Conservation (phyloP, 352 stramenopile species). For the Aphanomyces stellatus region DNA sequence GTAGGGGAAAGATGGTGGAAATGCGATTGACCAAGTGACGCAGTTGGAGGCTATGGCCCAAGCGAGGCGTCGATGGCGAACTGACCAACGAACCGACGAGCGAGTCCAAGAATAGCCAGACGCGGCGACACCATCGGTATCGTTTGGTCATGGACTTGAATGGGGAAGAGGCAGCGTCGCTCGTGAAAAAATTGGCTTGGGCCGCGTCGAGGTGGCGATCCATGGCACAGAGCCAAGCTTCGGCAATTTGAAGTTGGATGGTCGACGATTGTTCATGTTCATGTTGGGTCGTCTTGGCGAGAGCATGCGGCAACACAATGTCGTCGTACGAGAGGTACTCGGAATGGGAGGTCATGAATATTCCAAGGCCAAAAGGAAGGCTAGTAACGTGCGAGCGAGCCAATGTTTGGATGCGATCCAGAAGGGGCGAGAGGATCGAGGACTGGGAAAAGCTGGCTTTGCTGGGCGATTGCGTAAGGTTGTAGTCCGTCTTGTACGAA, state of each 20-base stretch:
- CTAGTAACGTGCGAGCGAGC: slow-evolving; percentile 1
- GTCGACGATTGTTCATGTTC: slow-evolving; percentile 2
- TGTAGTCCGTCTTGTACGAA: no score
- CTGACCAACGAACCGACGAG: background rate
- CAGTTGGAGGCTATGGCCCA: background rate
- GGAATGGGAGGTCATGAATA: background rate
- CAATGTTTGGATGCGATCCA: no score
- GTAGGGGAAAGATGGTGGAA: background rate
- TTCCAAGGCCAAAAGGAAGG: slow-evolving; percentile 11
- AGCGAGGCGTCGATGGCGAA: background rate
- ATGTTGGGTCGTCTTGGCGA: background rate
- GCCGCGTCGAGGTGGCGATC: slow-evolving; percentile 6
- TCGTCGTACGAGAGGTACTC: slow-evolving; percentile 9
- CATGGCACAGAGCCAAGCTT: slow-evolving; percentile 13
- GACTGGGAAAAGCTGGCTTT: background rate
- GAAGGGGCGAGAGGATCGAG: no score
- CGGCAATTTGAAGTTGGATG: background rate
- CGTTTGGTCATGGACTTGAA: background rate
- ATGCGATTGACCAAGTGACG: slow-evolving; percentile 4
- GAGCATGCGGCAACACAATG: background rate
- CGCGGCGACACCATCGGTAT: background rate
- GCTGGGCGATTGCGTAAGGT: background rate
- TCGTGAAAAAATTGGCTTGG: background rate
- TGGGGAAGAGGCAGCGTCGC: no score
- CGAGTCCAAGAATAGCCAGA: background rate